phyloP scores from a whole-genome alignment of 306 rosid species.

The Fragaria nilgerrensis region DNA sequence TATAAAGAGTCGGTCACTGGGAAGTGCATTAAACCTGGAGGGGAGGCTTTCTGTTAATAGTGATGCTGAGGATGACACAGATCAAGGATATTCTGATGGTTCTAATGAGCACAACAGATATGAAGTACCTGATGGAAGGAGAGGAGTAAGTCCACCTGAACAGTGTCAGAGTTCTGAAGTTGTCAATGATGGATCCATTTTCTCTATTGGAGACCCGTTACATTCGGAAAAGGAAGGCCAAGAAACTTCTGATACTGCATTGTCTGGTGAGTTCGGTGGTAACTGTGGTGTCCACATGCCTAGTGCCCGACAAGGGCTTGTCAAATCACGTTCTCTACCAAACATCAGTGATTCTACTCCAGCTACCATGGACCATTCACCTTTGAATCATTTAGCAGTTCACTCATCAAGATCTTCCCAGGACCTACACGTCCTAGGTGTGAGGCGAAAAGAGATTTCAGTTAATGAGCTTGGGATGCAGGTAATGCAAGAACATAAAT shows the following conservation, averaged over 20 bases:
- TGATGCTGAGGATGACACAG: constrained; percentile 42
- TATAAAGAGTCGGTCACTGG: constrained; percentile 66
- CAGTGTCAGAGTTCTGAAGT: constrained; percentile 30
- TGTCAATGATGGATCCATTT: constrained; percentile 41
- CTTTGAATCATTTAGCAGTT: constrained; percentile 21
- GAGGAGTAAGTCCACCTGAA: constrained; percentile 35
- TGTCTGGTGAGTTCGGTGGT: constrained; percentile 41
- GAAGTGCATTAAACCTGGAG: constrained; percentile 49
- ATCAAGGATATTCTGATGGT: constrained; percentile 37
- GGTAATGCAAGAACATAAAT: constrained; percentile 39
- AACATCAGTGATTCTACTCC: constrained; percentile 43
- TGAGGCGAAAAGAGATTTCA: constrained; percentile 37
- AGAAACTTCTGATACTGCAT: constrained; percentile 44
- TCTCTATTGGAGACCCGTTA: constrained; percentile 46
- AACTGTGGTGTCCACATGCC: constrained; percentile 35
- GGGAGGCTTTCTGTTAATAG: constrained; percentile 28
- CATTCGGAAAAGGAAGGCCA: constrained; percentile 50
- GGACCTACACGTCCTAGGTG: constrained; percentile 48
- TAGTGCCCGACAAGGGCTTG: constrained; percentile 28
- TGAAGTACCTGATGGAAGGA: constrained; percentile 28
- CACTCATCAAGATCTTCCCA: constrained; percentile 69
- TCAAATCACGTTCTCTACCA: constrained; percentile 60
- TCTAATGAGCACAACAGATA: constrained; percentile 31
- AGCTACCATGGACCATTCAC: constrained; percentile 27
- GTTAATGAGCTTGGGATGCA: constrained; percentile 37